Percentiles rank a stretch among this genome's conserved stretches.
phyloP scores from a whole-genome alignment of 257 asterid species.

The Ilex asprella region DNA sequence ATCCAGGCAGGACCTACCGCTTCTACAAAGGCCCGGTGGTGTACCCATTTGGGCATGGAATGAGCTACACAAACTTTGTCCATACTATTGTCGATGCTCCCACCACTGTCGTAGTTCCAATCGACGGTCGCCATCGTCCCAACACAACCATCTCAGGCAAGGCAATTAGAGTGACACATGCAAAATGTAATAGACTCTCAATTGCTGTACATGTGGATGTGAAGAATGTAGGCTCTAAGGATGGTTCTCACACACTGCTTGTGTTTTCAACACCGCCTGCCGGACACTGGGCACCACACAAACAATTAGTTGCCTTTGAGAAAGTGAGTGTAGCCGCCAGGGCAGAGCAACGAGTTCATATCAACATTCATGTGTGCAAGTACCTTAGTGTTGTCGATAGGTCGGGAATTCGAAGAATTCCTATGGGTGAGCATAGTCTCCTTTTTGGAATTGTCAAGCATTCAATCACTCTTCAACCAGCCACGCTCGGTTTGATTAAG shows the following conservation, averaged over 20 bases:
- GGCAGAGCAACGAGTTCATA: conserved; percentile 22
- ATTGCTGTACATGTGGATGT: conserved; percentile 41
- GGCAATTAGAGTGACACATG: conserved; percentile 50
- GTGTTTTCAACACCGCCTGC: conserved; percentile 60
- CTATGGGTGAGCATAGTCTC: conserved; percentile 70
- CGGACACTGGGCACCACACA: conserved; percentile 48
- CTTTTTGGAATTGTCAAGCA: conserved; percentile 57
- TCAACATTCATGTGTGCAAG: conserved; percentile 68
- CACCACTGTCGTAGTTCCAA: conserved; percentile 33
- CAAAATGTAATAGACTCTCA: conserved; percentile 42
- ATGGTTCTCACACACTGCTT: conserved; percentile 60
- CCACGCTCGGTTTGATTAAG: conserved; percentile 35
- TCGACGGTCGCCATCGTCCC: conserved; percentile 47
- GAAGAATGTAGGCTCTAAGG: conserved; percentile 46
- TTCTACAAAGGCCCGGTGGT: conserved; percentile 69
- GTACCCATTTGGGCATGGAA: conserved; percentile 73
- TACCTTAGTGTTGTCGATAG: conserved; percentile 65
- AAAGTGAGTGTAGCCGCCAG: conserved; percentile 39
- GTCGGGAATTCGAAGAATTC: conserved; percentile 64
- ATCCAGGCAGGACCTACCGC: conserved; percentile 71
- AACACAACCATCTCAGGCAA: conserved; percentile 35
- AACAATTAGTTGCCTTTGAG: conserved; percentile 58
- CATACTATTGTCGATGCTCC: conserved; percentile 53
- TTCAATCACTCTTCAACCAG: conserved; percentile 50
- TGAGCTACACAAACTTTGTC: conserved; percentile 65